Conservation (phyloP, 148 eudicot species). For the Rhododendron vialii region DNA sequence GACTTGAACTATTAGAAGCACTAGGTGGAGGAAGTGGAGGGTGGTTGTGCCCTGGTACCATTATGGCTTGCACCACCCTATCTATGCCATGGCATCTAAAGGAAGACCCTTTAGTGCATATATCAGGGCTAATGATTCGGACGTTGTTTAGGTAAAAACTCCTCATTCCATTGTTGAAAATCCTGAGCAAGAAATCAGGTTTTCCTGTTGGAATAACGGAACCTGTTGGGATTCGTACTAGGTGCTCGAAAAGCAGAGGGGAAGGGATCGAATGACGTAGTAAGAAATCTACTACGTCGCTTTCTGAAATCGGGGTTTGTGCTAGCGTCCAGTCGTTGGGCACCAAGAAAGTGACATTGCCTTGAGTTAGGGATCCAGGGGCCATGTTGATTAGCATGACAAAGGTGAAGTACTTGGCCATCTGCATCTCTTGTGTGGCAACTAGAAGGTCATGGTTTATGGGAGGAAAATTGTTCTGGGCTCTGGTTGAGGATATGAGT, state of each 20-base stretch:
- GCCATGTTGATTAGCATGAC: conserved; percentile 64
- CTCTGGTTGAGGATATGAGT: conserved; percentile 8
- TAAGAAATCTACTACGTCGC: conserved; percentile 42
- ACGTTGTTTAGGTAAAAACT: conserved; percentile 53
- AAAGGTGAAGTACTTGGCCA: conserved; percentile 66
- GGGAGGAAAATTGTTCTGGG: conserved; percentile 21
- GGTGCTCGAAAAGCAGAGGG: conserved; percentile 51
- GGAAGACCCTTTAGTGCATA: conserved; percentile 44
- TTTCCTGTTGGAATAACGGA: conserved; percentile 51
- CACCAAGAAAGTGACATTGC: conserved; percentile 75
- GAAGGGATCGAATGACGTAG: conserved; percentile 73
- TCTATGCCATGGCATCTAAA: conserved; percentile 77
- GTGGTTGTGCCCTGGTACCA: neutral
- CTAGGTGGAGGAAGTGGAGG: conserved; percentile 11
- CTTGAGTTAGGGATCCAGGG: conserved; percentile 34
- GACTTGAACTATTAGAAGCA: neutral
- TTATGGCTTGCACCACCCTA: conserved; percentile 29
- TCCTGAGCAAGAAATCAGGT: conserved; percentile 29
- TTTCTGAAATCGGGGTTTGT: conserved; percentile 30
- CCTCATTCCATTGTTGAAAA: conserved; percentile 48
- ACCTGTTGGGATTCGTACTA: conserved; percentile 52
- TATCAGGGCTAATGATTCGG: conserved; percentile 47
- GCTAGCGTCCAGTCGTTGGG: conserved; percentile 57
- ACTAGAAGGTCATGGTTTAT: conserved; percentile 27
- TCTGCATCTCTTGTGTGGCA: conserved; percentile 71